Percentiles rank a stretch among this genome's conserved stretches.
These are phyloP conservation scores for Remersonia thermophila DNA, from an alignment of 2,329 filamentous ascomycete species.

Conservation along the genomic window DNA sequence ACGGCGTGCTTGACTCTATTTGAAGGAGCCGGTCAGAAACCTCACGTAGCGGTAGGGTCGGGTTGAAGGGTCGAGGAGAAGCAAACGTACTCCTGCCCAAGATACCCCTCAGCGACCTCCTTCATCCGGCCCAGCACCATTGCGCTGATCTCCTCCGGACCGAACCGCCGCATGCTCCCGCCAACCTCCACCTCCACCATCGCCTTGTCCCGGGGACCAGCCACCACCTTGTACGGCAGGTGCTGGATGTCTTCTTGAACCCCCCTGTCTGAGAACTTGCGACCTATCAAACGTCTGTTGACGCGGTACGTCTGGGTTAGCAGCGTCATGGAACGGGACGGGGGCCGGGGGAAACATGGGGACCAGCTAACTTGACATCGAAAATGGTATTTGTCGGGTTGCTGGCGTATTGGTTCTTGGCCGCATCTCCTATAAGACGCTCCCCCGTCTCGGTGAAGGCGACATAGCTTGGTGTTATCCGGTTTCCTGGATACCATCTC, in stretches of 20 bases:
- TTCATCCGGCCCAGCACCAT: slow-evolving; percentile 53
- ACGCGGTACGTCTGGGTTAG: background rate
- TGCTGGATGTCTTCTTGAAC: slow-evolving; percentile 92
- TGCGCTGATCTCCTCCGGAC: slow-evolving; percentile 47
- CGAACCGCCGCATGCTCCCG: slow-evolving; percentile 40
- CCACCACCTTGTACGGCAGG: slow-evolving; percentile 68
- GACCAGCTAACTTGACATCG: slow-evolving; percentile 60
- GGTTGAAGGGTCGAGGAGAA: no score
- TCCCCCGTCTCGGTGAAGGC: slow-evolving; percentile 85
- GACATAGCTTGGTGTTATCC: slow-evolving; percentile 90
- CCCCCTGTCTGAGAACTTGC: slow-evolving; percentile 71
- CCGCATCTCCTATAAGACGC: slow-evolving; percentile 79
- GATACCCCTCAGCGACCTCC: slow-evolving; percentile 57
- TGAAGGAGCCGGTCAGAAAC: background rate
- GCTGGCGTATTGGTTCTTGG: slow-evolving; percentile 82
- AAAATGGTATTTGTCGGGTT: slow-evolving; percentile 68
- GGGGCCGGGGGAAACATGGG: no score
- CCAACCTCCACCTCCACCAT: slow-evolving; percentile 58
- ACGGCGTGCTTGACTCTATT: slow-evolving; percentile 62
- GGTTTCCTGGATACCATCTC: slow-evolving; percentile 48
- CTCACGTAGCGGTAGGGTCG: background rate
- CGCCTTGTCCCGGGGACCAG: slow-evolving; percentile 59
- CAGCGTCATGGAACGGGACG: no score
- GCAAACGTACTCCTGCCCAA: slow-evolving; percentile 53
- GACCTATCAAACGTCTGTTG: slow-evolving; percentile 57